A percentile compares a stretch with the other conserved stretches of the same genome.
phyloP scores from a whole-genome alignment of 108 stramenopile genomes.

The Skeletonema marinoi region DNA sequence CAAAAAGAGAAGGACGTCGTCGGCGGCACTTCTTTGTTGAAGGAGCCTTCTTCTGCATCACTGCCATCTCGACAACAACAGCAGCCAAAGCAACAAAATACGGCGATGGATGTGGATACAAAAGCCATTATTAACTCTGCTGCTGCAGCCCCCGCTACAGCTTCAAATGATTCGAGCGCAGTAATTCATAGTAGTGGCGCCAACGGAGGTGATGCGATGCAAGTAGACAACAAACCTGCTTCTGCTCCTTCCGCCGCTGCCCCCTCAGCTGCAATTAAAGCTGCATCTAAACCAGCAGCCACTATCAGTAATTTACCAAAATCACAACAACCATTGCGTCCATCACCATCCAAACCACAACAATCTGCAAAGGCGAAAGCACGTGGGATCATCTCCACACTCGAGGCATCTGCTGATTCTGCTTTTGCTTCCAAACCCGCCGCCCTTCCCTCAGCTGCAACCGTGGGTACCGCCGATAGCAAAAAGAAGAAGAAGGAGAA shows the following conservation, averaged over 20 bases:
- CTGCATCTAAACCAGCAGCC: neutral
- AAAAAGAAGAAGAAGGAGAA: conserved; percentile 15
- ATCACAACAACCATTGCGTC: neutral
- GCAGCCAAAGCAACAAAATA: neutral
- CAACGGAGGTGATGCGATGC: neutral
- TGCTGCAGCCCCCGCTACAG: neutral
- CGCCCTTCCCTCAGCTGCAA: neutral
- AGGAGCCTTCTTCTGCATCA: too few species aligned
- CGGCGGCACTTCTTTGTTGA: neutral
- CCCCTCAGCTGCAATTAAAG: too few species aligned
- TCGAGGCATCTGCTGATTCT: neutral
- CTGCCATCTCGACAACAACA: neutral
- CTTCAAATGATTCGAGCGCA: neutral
- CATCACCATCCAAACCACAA: neutral
- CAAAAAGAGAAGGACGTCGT: neutral
- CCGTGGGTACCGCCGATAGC: neutral
- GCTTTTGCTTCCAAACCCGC: neutral
- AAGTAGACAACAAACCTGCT: neutral
- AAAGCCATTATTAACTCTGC: neutral
- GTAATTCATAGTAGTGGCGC: neutral
- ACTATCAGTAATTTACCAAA: neutral
- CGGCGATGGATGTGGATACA: neutral
- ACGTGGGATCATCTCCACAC: neutral
- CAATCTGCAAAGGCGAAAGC: neutral
- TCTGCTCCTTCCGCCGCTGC: too few species aligned